Evolutionary conservation across 805 yeast genomes (phyloP), one percentile per base, ranked within the genome.

Genomic region (Metschnikowia amazonensis): DNA sequence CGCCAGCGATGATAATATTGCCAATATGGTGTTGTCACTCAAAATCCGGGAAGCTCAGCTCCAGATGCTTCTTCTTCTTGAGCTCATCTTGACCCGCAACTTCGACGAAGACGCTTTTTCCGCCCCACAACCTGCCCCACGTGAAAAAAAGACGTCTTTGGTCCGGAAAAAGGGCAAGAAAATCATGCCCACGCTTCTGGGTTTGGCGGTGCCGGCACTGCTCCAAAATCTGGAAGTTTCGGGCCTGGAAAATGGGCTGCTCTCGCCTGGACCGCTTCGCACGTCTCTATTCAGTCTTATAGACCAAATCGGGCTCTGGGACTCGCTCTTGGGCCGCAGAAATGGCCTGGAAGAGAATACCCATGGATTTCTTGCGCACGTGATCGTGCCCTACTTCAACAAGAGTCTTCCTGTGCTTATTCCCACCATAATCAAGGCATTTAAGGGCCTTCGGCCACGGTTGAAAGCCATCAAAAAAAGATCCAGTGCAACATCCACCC

Each of bases 41-140:
- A 80, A 79, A 50, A 65, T 76, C 2, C 62, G 84, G 29, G 85
- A 80, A 50, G 75, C 81, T 1, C 82, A 79, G 49, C 56, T 81
- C 27, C 85, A 81, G 54, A 63, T 79, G 0, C 52, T 81, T 2
- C 48, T 79, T 0, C 49, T 76, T 2, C 52, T 80, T 33, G 85
- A 81, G 51, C 45, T 77, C 3, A 58, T 80, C 2, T 50, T 59
- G 18, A 39, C 63, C 9, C 57, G 66, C 46, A 60, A 58, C 4
- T 48, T 70, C 6, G 73, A 72, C 43, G 76, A 65, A 57, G 57
- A 48, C 62, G 50, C 16, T 70, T 63, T 55, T 62, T 69, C 54
- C 63, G 14, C 23, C 10, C 18, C 25, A 16, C 30, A n/a, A 21
- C 29, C 42, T 11, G 6, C 27, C n/a, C 18, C 11, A 5, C 29